Evolutionary conservation across 176 grass and related monocot species (phyloP).

Genomic region (Tillandsia leiboldiana): DNA sequence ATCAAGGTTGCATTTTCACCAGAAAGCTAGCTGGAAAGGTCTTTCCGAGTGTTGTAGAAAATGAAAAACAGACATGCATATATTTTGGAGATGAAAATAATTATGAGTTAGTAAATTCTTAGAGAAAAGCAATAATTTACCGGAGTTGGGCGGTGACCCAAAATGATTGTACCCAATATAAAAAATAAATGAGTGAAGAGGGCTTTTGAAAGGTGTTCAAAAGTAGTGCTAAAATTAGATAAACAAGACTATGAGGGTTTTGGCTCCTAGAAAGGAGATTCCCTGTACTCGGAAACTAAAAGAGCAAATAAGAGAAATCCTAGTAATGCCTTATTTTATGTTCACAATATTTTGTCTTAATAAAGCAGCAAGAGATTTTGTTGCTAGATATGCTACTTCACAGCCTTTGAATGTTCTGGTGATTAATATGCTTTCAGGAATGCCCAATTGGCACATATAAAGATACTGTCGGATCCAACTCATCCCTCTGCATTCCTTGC

Average conservation of each 20-base stretch:
- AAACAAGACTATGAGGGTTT: background rate
- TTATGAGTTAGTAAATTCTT: too few species aligned
- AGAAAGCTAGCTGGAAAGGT: too few species aligned
- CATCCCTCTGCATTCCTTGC: conserved; percentile 76
- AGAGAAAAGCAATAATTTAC: too few species aligned
- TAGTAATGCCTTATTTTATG: background rate
- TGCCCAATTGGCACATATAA: conserved; percentile 93
- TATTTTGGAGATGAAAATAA: too few species aligned
- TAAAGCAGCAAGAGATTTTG: background rate
- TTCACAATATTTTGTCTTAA: background rate
- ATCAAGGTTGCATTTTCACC: too few species aligned
- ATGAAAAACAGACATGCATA: too few species aligned
- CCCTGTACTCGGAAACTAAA: background rate
- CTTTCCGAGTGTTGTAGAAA: too few species aligned
- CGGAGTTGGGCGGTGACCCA: background rate
- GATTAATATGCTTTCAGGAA: conserved; percentile 58
- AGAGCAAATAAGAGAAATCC: background rate
- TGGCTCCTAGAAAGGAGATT: background rate
- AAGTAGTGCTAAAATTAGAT: background rate
- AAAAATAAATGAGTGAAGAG: background rate
- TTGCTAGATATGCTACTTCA: background rate
- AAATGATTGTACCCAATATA: background rate
- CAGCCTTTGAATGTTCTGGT: conserved; percentile 1
- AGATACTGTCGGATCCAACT: conserved; percentile 65
- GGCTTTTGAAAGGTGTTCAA: background rate